Base-by-base conservation (phyloP, 495 filamentous ascomycete species). In the Cudoniella acicularis region DNA sequence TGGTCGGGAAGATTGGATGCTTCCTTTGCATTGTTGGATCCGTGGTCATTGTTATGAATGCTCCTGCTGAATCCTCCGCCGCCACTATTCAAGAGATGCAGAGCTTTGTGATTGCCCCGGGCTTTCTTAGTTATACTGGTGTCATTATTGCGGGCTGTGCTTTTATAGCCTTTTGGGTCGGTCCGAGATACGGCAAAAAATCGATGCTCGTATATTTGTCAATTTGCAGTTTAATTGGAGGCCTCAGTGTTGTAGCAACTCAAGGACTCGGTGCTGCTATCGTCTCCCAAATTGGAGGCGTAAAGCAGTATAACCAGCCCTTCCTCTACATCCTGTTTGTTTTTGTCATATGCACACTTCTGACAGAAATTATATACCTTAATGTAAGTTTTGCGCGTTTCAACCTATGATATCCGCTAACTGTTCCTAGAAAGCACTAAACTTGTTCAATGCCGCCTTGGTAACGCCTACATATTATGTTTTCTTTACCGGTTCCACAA, bases 391-490 rank as follows among this genome's bases (percentile, higher is more conserved):
- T 22, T 1, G 2, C 23, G n/a, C 1, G 3, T 25, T 30, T 36
- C 26, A 10, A 18, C 47, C 25, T 41, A 18, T 2, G 17, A 52
- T 11, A 3, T 41, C 6, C 50, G 17, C 62, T 66, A 48, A 76
- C 76, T 50, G 10, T 36, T 27, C 64, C 64, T 73, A 98, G 94
- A 98, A 98, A 97, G 94, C 94, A 17, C 80, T 98, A 42, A 98
- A 98, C 70, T 66, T 98, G 48, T 98, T 94, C 79, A 98, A 98
- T 68, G 95, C 94, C 25, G 94, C 94, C 1, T 82, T 98, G 57
- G 94, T 98, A 52, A 98, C 94, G 0, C 94, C 94, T 0, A 98
- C 94, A 2, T 98, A 98, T 73, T 98, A 98, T 69, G 94, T 98
- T 60, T 92, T 90, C 77, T 98, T 98, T 72, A 98, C 94, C 46